Evolutionary conservation across 2,329 filamentous ascomycete species (phyloP).

Genomic region (Diplocarpon mali): DNA sequence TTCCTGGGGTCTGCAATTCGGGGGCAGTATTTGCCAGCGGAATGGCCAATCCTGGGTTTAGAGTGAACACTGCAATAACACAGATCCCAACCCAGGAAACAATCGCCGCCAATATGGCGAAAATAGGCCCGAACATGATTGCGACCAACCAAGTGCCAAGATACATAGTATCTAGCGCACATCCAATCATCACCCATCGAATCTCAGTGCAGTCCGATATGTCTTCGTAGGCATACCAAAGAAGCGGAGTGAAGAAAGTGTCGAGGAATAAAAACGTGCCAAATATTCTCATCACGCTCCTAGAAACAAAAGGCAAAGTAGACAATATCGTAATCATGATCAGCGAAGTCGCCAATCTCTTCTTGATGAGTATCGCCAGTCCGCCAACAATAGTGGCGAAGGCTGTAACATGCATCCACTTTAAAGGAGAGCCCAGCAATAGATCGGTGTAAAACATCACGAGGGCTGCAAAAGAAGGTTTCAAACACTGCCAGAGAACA

Average conservation of each 20-base stretch:
- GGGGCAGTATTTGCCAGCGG: background rate
- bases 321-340: background rate
- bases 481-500: background rate
- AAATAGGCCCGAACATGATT: background rate
- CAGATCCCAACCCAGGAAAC: background rate
- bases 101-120: background rate
- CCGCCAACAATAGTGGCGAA: background rate
- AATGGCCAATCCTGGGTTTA: background rate
- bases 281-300: background rate
- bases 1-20: background rate
- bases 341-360: background rate
- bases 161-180: background rate
- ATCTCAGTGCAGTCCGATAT: conserved; percentile 1
- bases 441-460: background rate
- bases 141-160: background rate
- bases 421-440: background rate
- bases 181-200: background rate
- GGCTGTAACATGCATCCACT: background rate
- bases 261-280: background rate
- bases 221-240: background rate
- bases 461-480: background rate
- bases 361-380: background rate
- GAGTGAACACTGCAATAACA: background rate
- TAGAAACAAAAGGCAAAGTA: background rate
- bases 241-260: background rate